These are phyloP conservation scores for Coelastrella sp. DNA, from an alignment of 139 green algal species.

Conservation along the genomic window DNA sequence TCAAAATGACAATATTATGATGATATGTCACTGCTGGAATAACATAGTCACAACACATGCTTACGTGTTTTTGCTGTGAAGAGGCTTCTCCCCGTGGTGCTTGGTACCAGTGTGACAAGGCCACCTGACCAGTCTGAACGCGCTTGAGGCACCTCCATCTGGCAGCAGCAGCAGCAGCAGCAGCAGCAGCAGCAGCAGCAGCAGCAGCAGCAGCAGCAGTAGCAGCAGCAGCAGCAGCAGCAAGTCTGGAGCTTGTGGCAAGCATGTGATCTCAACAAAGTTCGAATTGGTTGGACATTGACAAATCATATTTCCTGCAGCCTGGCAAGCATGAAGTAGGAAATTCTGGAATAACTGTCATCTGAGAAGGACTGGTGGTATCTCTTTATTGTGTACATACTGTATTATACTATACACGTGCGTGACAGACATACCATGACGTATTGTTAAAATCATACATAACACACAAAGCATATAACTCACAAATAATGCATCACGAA, in stretches of 20 bases:
- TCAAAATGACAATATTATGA: background rate
- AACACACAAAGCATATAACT: too few species aligned
- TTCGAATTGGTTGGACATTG: too few species aligned
- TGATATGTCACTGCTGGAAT: background rate
- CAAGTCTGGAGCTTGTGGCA: background rate
- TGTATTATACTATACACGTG: too few species aligned
- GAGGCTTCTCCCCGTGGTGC: conserved; percentile 19
- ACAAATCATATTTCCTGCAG: too few species aligned
- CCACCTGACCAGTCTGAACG: conserved; percentile 29
- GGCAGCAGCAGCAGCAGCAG: conserved; percentile 13
- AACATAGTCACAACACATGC: background rate
- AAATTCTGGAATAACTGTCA: too few species aligned
- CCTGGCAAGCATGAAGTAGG: too few species aligned
- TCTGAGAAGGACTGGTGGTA: too few species aligned
- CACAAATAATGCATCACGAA: too few species aligned
- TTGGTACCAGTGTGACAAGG: conserved; percentile 20
- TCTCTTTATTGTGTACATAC: too few species aligned
- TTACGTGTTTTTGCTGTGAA: conserved; percentile 44
- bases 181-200: conserved; percentile 6
- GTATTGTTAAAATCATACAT: too few species aligned
- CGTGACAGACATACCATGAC: too few species aligned
- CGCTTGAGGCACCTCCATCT: conserved; percentile 45
- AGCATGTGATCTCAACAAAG: too few species aligned
- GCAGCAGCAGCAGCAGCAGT: conserved; percentile 1
- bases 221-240: conserved; percentile 5